Conservation (phyloP, 306 rosid genomes). For the Quercus bicolor region DNA sequence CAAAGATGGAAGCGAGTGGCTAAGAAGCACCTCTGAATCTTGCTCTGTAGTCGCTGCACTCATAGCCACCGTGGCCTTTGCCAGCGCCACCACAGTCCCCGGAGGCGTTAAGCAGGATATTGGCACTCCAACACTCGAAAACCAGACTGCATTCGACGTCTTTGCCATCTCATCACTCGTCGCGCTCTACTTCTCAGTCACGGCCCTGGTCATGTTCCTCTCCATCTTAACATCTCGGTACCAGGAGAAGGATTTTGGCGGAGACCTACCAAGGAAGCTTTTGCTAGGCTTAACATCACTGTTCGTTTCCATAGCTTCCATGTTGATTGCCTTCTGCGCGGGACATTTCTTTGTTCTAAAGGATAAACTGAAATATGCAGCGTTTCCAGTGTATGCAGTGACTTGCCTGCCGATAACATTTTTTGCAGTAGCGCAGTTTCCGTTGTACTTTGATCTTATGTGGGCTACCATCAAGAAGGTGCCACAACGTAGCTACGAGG, state of each 20-base stretch:
- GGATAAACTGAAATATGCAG: conserved; percentile 17
- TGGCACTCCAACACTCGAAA: conserved; percentile 22
- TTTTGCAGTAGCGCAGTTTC: conserved; percentile 44
- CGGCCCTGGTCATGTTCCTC: conserved; percentile 36
- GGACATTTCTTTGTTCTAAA: conserved; percentile 41
- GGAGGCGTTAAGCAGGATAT: neutral
- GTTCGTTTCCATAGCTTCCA: conserved; percentile 39
- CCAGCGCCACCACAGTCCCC: conserved; percentile 35
- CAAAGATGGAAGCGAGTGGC: conserved; percentile 38
- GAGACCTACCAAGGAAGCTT: conserved; percentile 38
- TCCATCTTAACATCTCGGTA: conserved; percentile 43
- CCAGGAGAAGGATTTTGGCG: conserved; percentile 35
- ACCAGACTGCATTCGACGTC: conserved; percentile 8
- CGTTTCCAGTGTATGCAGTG: conserved; percentile 26
- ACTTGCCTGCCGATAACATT: conserved; percentile 40
- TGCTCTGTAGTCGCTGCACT: conserved; percentile 57
- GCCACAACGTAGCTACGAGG: conserved; percentile 20
- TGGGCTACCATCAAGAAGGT: conserved; percentile 25
- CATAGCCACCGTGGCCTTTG: conserved; percentile 49
- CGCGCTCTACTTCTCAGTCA: conserved; percentile 29
- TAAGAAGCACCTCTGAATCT: conserved; percentile 36
- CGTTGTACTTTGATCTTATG: conserved; percentile 40
- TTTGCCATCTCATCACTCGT: conserved; percentile 34
- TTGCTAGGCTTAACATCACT: conserved; percentile 40
- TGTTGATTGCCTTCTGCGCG: conserved; percentile 42